Percentiles rank a stretch among this genome's conserved stretches.
phyloP scores from a whole-genome alignment of 345 rosid genomes.

The Punica granatum region DNA sequence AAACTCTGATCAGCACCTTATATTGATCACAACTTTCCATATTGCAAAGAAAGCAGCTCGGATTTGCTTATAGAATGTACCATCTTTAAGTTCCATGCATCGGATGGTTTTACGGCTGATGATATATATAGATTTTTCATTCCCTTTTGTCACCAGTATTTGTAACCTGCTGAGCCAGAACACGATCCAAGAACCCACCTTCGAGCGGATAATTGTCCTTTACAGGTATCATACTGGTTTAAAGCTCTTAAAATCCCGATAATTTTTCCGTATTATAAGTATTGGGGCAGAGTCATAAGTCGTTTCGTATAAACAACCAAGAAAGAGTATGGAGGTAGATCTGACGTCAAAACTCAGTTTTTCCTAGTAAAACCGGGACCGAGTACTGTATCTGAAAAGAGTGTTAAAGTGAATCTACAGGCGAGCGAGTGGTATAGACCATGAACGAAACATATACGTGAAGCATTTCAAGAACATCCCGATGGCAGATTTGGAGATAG shows the following conservation, averaged over 20 bases:
- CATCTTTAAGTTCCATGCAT: background rate
- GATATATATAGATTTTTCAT: background rate
- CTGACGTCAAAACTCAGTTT: background rate
- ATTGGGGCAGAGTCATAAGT: background rate
- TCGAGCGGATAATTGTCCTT: constrained; percentile 67
- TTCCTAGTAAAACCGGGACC: background rate
- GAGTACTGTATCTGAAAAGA: background rate
- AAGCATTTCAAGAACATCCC: constrained; percentile 83
- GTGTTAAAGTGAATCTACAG: constrained; percentile 22
- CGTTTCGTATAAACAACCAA: background rate
- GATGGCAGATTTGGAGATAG: constrained; percentile 92
- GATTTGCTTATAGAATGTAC: background rate
- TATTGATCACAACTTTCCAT: background rate
- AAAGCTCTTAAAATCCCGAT: background rate
- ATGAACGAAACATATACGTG: constrained; percentile 44
- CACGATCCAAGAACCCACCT: constrained; percentile 77
- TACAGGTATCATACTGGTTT: constrained; percentile 44
- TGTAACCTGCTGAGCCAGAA: constrained; percentile 42
- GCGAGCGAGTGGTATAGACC: constrained; percentile 31
- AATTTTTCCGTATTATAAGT: background rate
- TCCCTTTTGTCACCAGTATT: constrained; percentile 28
- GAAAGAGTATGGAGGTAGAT: too few species aligned
- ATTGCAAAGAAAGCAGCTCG: background rate
- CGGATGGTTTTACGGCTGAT: background rate
- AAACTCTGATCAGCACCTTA: background rate